Percentiles rank a stretch among this genome's conserved stretches.
phyloP scores from a whole-genome alignment of 108 stramenopile genomes.

The Chaetoceros tenuissimus region DNA sequence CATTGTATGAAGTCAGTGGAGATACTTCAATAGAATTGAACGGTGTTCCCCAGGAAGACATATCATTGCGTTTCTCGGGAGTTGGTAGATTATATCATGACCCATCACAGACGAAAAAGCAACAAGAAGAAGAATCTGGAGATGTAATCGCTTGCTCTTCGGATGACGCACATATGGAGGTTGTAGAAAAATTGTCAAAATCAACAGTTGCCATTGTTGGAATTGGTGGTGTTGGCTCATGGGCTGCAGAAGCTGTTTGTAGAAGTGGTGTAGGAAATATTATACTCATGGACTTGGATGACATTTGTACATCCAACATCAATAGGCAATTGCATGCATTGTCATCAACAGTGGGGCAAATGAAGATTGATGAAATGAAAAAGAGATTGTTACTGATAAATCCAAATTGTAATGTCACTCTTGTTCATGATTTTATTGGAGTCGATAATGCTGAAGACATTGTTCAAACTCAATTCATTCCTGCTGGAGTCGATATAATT shows the following conservation, averaged over 20 bases:
- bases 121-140: background rate
- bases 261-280: slow-evolving; percentile 73
- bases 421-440: slow-evolving; percentile 65
- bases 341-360: slow-evolving; percentile 42
- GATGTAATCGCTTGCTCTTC: slow-evolving; percentile 6
- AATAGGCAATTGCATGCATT: slow-evolving; percentile 79
- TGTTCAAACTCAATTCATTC: slow-evolving; percentile 22
- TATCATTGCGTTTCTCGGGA: slow-evolving; percentile 4
- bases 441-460: slow-evolving; percentile 56
- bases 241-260: slow-evolving; percentile 76
- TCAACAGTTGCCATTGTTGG: slow-evolving; percentile 67
- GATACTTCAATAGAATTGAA: no score
- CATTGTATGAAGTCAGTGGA: no score
- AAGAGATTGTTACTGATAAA: slow-evolving; percentile 53
- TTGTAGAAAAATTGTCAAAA: slow-evolving; percentile 10
- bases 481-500: slow-evolving; percentile 32
- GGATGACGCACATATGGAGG: slow-evolving; percentile 20
- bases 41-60: no score
- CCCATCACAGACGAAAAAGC: background rate
- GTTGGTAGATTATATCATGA: slow-evolving; percentile 6
- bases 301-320: slow-evolving; percentile 78
- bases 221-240: slow-evolving; percentile 78
- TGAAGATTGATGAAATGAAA: slow-evolving; percentile 77
- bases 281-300: slow-evolving; percentile 70
- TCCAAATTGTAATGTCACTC: slow-evolving; percentile 50